These are phyloP conservation scores for Syncephalastrum sp. DNA, from an alignment of 371 early-diverging fungal genomes.

Conservation along the genomic window DNA sequence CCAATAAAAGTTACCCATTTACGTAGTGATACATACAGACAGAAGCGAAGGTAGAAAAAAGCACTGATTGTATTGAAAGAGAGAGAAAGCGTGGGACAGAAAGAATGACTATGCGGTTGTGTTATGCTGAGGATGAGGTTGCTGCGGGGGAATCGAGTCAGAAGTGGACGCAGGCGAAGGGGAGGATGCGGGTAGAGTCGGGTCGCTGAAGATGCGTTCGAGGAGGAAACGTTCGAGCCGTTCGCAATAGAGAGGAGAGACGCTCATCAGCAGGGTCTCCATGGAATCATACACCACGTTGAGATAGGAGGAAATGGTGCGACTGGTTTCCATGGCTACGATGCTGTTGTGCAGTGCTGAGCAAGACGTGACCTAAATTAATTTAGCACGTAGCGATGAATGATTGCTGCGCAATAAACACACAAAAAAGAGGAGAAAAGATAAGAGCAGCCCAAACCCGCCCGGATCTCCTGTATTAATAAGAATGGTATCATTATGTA, in stretches of 20 bases:
- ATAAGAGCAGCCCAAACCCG: not conserved
- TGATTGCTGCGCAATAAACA: not conserved
- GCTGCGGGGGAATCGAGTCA: too few species aligned
- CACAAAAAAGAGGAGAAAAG: not conserved
- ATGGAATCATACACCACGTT: slow-evolving; percentile 33
- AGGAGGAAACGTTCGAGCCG: slow-evolving; percentile 9
- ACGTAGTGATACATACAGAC: too few species aligned
- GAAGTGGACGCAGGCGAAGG: too few species aligned
- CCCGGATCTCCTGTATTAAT: slow-evolving; percentile 5
- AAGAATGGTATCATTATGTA: not conserved
- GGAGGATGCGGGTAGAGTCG: too few species aligned
- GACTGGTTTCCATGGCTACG: not conserved
- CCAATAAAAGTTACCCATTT: too few species aligned
- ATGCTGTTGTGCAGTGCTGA: slow-evolving; percentile 1
- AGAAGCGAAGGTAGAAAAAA: too few species aligned
- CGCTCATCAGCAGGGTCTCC: slow-evolving; percentile 33
- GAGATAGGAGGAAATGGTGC: not conserved
- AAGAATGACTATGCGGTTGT: too few species aligned
- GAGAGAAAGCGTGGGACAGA: too few species aligned
- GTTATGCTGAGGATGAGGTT: too few species aligned
- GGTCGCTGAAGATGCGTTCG: too few species aligned
- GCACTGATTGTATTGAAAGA: too few species aligned
- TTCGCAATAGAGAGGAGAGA: slow-evolving; percentile 33
- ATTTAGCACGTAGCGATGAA: slow-evolving; percentile 1
- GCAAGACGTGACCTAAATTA: slow-evolving; percentile 3